Conservation (phyloP, 768 basidiomycete species). For the Flagelloscypha sp. region DNA sequence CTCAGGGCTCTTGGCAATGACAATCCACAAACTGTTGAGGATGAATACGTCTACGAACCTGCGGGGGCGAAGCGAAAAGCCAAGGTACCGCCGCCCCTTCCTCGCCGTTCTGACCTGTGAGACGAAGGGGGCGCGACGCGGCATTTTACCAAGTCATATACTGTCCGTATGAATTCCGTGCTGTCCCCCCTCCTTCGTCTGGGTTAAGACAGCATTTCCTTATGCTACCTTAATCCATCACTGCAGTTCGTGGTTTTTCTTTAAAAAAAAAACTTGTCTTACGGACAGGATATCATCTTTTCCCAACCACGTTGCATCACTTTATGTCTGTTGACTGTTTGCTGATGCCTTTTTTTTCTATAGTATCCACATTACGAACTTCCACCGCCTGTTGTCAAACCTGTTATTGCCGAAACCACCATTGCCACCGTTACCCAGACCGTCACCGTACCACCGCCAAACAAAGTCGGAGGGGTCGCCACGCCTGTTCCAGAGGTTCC, state of each 20-base stretch:
- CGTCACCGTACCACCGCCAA: conserved; percentile 65
- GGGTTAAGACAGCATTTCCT: conserved; percentile 43
- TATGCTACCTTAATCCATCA: conserved; percentile 3
- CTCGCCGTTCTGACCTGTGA: conserved; percentile 89
- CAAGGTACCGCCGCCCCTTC: conserved; percentile 84
- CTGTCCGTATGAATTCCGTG: conserved; percentile 62
- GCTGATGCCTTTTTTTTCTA: not conserved
- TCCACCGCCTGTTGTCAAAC: not conserved
- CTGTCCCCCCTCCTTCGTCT: conserved; percentile 67
- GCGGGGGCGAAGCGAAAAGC: conserved; percentile 62
- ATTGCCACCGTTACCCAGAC: conserved; percentile 49
- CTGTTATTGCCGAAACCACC: conserved; percentile 11
- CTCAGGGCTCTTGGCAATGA: conserved; percentile 66
- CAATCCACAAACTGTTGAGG: conserved; percentile 56
- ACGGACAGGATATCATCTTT: conserved; percentile 1
- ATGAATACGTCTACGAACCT: conserved; percentile 76
- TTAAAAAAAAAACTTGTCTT: not conserved
- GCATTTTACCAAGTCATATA: conserved; percentile 46
- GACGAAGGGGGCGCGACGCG: conserved; percentile 73
- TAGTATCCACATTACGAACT: not conserved
- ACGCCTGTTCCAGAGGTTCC: conserved; percentile 62
- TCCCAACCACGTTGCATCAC: not conserved
- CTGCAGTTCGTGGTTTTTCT: not conserved
- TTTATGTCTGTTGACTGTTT: not conserved
- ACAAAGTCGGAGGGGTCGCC: conserved; percentile 69